Base-by-base conservation (phyloP, 805 yeast genomes). In the Saturnispora besseyi region DNA sequence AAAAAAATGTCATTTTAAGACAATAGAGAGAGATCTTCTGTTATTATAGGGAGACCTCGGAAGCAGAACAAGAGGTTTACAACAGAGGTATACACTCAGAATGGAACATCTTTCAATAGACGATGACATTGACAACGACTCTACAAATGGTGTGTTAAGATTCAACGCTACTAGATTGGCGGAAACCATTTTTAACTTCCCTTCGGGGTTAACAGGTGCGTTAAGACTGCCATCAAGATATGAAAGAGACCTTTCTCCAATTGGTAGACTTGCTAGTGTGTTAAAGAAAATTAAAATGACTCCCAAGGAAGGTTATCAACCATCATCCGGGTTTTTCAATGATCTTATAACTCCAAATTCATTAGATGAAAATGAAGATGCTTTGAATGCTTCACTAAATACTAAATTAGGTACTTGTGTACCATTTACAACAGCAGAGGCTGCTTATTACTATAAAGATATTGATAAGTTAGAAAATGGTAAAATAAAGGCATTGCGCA, bases 401-500 rank as follows among this genome's bases (percentile, higher is more conserved):
- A 18, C 28, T 12, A 74, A 71, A 55, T 58, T 79, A 33, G 67
- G 70, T 45, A 70, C 84, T 34, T 83, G 78, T 51, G 78, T 78
- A 52, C 72, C 83, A 0, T 73, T 82, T 29, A 68, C 76, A 40
- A 82, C 88, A 0, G 36, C 76, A 4, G 87, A 84, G 49, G 95
- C 87, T 56, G 80, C 81, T 1, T 63, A 69, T 11, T 67, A 77
- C 31, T 87, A 77, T 62, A 71, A 69, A 47, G 69, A 76, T 50
- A 68, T 74, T 41, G 77, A 76, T 44, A 80, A 81, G 5, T 72
- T 79, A 32, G 90, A 81, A 51, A 82, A 83, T 58, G 80, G 82
- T 1, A 73, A 93, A 47, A 63, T 82, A 21, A 69, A 82, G 26
- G 96, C 96, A 0, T 75, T 89, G 46, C 78, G 77, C 55, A 77